Conservation (phyloP, 192 early-diverging fungal genomes). For the Coemansia sp. region DNA sequence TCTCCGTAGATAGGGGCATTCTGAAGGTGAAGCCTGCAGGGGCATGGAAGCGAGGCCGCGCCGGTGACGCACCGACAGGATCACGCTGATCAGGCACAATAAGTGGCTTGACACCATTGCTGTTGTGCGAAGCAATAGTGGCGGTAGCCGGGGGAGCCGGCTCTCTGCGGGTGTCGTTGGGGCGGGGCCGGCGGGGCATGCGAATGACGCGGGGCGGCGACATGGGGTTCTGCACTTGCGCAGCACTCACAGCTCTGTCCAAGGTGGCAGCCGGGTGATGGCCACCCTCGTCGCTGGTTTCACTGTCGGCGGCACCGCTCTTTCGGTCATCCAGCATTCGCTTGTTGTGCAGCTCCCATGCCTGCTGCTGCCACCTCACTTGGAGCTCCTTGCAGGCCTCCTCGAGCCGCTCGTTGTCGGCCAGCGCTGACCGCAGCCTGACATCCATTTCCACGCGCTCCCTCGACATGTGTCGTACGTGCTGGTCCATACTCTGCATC, state of each 20-base stretch:
- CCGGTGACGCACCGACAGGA: neutral
- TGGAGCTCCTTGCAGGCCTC: slow-evolving; percentile 1
- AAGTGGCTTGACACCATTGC: neutral
- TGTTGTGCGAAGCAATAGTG: neutral
- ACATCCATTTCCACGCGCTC: neutral
- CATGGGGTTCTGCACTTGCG: neutral
- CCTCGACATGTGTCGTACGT: neutral
- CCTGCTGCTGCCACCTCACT: neutral
- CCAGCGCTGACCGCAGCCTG: neutral
- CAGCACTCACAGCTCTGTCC: neutral
- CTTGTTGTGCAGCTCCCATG: neutral
- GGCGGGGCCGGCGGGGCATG: neutral
- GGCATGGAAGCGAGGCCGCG: neutral
- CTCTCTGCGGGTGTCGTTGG: neutral
- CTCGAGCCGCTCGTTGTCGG: slow-evolving; percentile 1
- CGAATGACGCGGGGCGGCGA: neutral
- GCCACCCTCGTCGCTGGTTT: neutral
- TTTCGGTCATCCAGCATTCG: slow-evolving; percentile 3
- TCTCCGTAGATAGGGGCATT: slow-evolving; percentile 2
- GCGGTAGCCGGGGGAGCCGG: neutral
- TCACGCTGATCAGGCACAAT: neutral
- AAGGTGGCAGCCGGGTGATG: neutral
- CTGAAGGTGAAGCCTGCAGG: slow-evolving; percentile 1
- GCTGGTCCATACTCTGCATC: neutral
- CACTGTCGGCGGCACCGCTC: neutral